Evolutionary conservation across 768 basidiomycete species (phyloP).

Genomic region (Strobilomyces confusus): DNA sequence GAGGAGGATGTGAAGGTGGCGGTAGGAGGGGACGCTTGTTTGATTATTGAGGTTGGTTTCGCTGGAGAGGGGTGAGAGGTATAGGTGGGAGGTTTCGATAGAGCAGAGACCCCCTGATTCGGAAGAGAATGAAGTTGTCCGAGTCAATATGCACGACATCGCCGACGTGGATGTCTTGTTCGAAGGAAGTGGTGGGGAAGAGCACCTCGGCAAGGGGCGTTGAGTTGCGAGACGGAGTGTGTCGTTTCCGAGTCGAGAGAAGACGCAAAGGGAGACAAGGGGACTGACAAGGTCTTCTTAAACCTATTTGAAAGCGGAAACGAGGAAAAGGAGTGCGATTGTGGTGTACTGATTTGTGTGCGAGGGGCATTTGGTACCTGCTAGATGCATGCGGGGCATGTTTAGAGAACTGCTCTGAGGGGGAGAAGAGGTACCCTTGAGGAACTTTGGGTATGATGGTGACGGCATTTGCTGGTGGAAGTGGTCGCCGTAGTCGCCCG

Average conservation of each 20-base stretch:
- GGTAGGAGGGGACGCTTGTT: slow-evolving; percentile 87
- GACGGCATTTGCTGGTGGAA: too few relatives aligned
- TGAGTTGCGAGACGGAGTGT: slow-evolving; percentile 93
- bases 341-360: slow-evolving; percentile 93
- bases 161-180: slow-evolving; percentile 79
- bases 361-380: slow-evolving; percentile 98
- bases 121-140: slow-evolving; percentile 92
- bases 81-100: slow-evolving; percentile 85
- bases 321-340: slow-evolving; percentile 86
- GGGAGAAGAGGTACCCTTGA: too few relatives aligned
- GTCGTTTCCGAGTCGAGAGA: slow-evolving; percentile 70
- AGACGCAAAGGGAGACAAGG: not conserved
- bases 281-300: slow-evolving; percentile 77
- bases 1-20: slow-evolving; percentile 72
- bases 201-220: slow-evolving; percentile 76
- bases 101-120: slow-evolving; percentile 98
- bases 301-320: slow-evolving; percentile 92
- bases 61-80: slow-evolving; percentile 34
- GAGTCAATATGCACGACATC: slow-evolving; percentile 89
- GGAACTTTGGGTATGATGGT: too few relatives aligned
- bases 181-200: slow-evolving; percentile 57
- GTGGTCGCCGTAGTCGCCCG: too few relatives aligned
- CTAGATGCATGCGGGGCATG: slow-evolving; percentile 94
- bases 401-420: slow-evolving; percentile 98
- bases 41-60: slow-evolving; percentile 99